Evolutionary conservation across 331 rosid genomes (phyloP).

Genomic region (Rhamnella rubrinervis): DNA sequence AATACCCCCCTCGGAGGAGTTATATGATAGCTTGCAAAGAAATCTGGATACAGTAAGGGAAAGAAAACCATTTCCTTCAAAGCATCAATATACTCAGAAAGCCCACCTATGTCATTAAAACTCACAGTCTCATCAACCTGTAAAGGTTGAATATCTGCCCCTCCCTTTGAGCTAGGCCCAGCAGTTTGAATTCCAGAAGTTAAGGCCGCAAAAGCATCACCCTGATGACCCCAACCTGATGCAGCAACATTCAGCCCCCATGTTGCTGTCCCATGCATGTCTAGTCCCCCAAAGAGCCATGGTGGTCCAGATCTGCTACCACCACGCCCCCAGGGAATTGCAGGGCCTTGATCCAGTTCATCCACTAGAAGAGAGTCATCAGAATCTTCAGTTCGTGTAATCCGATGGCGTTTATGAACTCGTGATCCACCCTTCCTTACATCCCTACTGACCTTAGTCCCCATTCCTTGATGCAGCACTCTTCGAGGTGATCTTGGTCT

Average conservation of each 20-base stretch:
- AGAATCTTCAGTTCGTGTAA: conserved; percentile 82
- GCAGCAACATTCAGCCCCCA: conserved; percentile 96
- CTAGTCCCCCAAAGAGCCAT: conserved; percentile 93
- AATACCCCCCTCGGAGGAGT: conserved; percentile 99
- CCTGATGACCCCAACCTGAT: conserved; percentile 99
- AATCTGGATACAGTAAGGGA: conserved; percentile 93
- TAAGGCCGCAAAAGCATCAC: conserved; percentile 73
- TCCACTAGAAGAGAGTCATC: conserved; percentile 98
- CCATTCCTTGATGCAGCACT: conserved; percentile 94
- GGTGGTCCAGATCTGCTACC: conserved; percentile 92
- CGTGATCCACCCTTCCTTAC: conserved; percentile 89
- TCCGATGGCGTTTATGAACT: conserved; percentile 89
- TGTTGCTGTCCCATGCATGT: conserved; percentile 79
- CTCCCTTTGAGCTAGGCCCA: conserved; percentile 99
- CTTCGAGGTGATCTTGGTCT: conserved; percentile 88
- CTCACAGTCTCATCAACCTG: conserved; percentile 96
- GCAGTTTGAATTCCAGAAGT: conserved; percentile 97
- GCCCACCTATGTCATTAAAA: conserved; percentile 96
- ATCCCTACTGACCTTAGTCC: conserved; percentile 84
- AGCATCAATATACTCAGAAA: conserved; percentile 86
- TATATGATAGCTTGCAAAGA: conserved; percentile 92
- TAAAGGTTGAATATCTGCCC: conserved; percentile 97
- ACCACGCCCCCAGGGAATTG: conserved; percentile 88
- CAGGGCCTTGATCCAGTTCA: conserved; percentile 95
- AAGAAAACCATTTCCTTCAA: conserved; percentile 98